Evolutionary conservation across 1,139 yeast genomes (phyloP), one percentile per base, ranked within the genome.

Genomic region (Pichia sp.): DNA sequence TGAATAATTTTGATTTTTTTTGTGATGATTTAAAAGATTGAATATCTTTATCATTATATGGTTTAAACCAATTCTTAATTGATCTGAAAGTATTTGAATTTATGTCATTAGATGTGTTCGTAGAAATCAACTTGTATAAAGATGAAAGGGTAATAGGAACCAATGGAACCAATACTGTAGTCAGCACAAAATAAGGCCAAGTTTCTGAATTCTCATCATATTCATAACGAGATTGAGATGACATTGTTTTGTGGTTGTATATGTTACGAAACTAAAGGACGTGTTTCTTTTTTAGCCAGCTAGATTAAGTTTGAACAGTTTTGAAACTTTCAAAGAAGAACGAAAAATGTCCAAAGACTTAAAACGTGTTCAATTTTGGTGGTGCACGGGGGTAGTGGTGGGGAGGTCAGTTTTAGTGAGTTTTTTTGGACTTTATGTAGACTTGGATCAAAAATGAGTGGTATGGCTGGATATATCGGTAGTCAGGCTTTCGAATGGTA

Each of bases 191-290:
- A 67, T 85, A 90, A 45, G 99, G 99, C 98, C 98, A 93, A 8
- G 96, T 90, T 64, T 89, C 96, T 46, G 93, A 83, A 62, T 83
- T 81, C 68, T 90, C 98, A 71, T 93, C 99, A 69, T 91, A 93
- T 55, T 80, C 83, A 63, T 84, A 84, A 67, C 76, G 76, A 51
- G 83, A 73, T 46, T 63, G 63, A 31, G 69, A 41, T 4, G 44
- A 65, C 67, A 63, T 63, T 16, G n/a, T 46, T 10, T 14, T 18
- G 19, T 36, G 22, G 41, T 36, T 11, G 1, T 36, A 18, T 5
- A 5, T 19, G 2, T 10, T 5, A 10, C 8, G 18, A 34, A 34
- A 9, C 16, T 3, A 36, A 18, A 36, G 41, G 18, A 36, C 38
- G 38, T 34, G 38, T 34, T n/a, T 14, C 7, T n/a, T 8, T 4